Conservation (phyloP, 352 stramenopile genomes). For the Phytophthora hybrid region DNA sequence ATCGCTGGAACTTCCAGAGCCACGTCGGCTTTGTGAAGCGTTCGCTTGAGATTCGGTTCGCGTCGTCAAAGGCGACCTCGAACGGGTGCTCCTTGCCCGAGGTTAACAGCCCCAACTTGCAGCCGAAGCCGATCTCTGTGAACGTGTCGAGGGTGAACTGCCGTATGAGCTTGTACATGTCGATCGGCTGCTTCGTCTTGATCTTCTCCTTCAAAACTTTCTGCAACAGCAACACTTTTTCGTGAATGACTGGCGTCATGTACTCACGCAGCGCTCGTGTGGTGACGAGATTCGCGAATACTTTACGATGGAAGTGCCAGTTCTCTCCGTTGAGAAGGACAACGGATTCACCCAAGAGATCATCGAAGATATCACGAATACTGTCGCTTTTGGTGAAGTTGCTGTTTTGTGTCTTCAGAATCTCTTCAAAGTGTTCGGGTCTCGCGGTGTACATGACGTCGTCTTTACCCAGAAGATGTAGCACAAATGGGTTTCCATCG, state of each 20-base stretch:
- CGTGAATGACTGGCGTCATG: constrained; percentile 47
- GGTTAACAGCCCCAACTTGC: constrained; percentile 38
- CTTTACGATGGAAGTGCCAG: constrained; percentile 78
- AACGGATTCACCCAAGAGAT: constrained; percentile 70
- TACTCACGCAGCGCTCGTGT: constrained; percentile 48
- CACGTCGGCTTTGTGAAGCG: constrained; percentile 37
- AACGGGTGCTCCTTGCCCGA: constrained; percentile 47
- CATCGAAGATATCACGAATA: constrained; percentile 14
- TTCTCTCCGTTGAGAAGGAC: constrained; percentile 58
- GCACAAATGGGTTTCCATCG: constrained; percentile 12
- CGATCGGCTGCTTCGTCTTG: constrained; percentile 6
- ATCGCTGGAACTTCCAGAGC: constrained; percentile 47
- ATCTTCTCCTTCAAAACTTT: constrained; percentile 10
- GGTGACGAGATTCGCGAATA: constrained; percentile 84
- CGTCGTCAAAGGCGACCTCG: constrained; percentile 48
- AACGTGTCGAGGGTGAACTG: constrained; percentile 63
- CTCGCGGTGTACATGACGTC: constrained; percentile 9
- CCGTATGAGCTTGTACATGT: constrained; percentile 34
- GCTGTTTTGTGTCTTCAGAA: constrained; percentile 11
- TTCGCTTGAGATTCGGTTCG: constrained; percentile 19
- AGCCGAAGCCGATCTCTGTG: constrained; percentile 64
- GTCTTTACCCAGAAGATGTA: constrained; percentile 15
- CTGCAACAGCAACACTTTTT: constrained; percentile 20
- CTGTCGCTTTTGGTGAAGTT: constrained; percentile 20
- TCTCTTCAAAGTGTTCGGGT: constrained; percentile 20